phyloP scores from a whole-genome alignment of 495 filamentous ascomycete species.

The Aspergillus coremiiformis region DNA sequence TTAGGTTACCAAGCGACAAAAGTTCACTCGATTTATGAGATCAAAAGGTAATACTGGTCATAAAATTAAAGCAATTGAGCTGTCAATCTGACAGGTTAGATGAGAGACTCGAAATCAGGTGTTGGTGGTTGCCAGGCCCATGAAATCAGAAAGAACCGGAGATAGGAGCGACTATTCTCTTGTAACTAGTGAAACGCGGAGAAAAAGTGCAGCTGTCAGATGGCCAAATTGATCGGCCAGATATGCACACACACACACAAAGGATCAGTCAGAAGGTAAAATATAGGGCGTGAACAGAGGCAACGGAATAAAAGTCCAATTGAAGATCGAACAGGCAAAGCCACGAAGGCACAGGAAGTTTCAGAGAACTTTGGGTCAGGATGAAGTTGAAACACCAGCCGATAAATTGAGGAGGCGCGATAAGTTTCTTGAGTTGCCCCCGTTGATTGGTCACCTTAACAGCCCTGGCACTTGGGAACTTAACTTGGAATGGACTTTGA shows the following conservation, averaged over 20 bases:
- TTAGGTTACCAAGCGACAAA: conserved; percentile 12
- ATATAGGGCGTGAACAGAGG: background rate
- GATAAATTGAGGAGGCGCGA: conserved; percentile 4
- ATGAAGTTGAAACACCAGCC: background rate
- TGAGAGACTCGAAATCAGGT: background rate
- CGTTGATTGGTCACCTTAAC: conserved; percentile 5
- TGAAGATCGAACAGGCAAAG: background rate
- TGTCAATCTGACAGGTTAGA: conserved; percentile 17
- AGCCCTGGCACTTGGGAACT: background rate
- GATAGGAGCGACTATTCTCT: conserved; percentile 1
- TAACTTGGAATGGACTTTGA: background rate
- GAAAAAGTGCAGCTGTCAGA: conserved; percentile 15
- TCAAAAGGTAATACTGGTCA: background rate
- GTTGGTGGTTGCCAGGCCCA: conserved; percentile 4
- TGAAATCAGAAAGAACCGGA: conserved; percentile 5
- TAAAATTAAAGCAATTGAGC: conserved; percentile 5
- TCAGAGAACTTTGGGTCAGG: background rate
- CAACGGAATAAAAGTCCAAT: background rate
- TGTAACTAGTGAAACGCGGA: conserved; percentile 17
- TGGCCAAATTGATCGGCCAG: background rate
- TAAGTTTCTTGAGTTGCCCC: conserved; percentile 10
- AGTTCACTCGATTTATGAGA: conserved; percentile 3
- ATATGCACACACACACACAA: background rate
- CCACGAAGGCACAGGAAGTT: background rate
- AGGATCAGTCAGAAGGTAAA: background rate